These are phyloP conservation scores for Amyloporia xantha DNA, from an alignment of 768 basidiomycete genomes.

Conservation along the genomic window DNA sequence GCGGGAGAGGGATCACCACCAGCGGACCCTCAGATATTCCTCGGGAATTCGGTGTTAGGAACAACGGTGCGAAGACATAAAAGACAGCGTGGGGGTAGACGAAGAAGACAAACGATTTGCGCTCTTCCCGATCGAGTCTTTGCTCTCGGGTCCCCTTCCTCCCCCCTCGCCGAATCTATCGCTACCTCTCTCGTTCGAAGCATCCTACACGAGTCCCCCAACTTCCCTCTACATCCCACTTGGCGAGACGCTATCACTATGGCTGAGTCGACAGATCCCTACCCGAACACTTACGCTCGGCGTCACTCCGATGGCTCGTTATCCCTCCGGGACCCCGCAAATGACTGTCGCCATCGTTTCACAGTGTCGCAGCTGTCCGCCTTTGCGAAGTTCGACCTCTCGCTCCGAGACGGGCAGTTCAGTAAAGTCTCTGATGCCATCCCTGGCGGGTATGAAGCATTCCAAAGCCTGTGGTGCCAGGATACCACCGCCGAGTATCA, in stretches of 20 bases:
- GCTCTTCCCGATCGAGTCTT: neutral
- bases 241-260: neutral
- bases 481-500: neutral
- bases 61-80: neutral
- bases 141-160: neutral
- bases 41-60: neutral
- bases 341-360: neutral
- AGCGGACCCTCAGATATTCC: slow-evolving; percentile 8
- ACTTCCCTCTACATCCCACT: neutral
- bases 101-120: neutral
- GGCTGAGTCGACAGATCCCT: neutral
- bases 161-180: neutral
- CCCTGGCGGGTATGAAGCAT: slow-evolving; percentile 4
- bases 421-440: neutral
- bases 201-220: too few species aligned
- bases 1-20: neutral
- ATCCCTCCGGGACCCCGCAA: neutral
- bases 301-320: neutral
- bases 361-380: slow-evolving; percentile 1
- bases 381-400: slow-evolving; percentile 1
- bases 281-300: neutral
- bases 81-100: too few species aligned
- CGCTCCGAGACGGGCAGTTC: neutral
- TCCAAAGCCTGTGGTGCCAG: neutral
- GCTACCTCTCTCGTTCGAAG: too few species aligned